These are phyloP conservation scores for Pythium phragmitis DNA, from an alignment of 352 stramenopile species.

Conservation along the genomic window DNA sequence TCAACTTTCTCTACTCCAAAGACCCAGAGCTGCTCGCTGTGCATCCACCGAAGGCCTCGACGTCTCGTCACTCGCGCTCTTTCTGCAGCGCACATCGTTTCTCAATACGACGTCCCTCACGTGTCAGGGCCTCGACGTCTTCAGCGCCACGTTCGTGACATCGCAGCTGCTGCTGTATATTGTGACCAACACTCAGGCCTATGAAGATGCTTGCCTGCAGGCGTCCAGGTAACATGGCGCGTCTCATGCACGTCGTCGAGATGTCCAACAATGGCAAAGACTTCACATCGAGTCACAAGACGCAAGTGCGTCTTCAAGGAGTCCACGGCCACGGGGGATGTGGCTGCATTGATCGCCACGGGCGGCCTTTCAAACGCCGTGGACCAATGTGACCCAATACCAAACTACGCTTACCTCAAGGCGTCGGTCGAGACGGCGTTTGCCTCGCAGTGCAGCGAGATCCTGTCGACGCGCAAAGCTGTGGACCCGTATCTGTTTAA, in stretches of 20 bases:
- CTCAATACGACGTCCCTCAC: conserved; percentile 92
- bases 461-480: conserved; percentile 27
- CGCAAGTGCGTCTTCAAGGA: conserved; percentile 53
- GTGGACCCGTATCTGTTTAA: conserved; percentile 94
- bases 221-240: conserved; percentile 17
- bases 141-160: conserved; percentile 85
- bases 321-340: conserved; percentile 6
- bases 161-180: conserved; percentile 88
- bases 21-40: conserved; percentile 75
- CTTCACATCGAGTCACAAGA: conserved; percentile 79
- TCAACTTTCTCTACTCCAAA: conserved; percentile 91
- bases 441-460: conserved; percentile 26
- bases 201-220: conserved; percentile 36
- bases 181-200: conserved; percentile 36
- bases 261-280: conserved; percentile 96
- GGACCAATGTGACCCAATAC: conserved; percentile 59
- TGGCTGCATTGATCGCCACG: conserved; percentile 17
- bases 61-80: conserved; percentile 45
- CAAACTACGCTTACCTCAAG: conserved; percentile 80
- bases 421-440: conserved; percentile 46
- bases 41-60: conserved; percentile 57
- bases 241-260: conserved; percentile 68
- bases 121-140: conserved; percentile 82
- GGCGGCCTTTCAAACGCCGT: conserved; percentile 67
- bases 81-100: conserved; percentile 75